Evolutionary conservation across 1,139 yeast genomes (phyloP).

Genomic region (Debaryomyces subglobosus): DNA sequence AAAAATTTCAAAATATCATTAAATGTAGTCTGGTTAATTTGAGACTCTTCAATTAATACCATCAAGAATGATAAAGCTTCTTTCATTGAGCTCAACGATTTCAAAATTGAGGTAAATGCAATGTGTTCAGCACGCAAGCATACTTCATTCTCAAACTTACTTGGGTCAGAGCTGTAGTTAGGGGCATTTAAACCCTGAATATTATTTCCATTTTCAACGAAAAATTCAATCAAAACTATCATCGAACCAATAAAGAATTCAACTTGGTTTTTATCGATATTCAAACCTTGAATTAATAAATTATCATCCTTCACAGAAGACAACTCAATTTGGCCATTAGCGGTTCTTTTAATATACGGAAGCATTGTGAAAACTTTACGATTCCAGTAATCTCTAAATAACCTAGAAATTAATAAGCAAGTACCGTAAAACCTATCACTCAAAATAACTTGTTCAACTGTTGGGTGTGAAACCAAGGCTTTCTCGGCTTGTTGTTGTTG

Average conservation of each 20-base stretch:
- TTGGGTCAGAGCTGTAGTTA: slow-evolving; percentile 50
- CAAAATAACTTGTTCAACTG: slow-evolving; percentile 74
- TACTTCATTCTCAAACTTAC: slow-evolving; percentile 57
- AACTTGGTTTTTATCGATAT: slow-evolving; percentile 55
- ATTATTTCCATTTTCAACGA: slow-evolving; percentile 57
- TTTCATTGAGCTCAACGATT: slow-evolving; percentile 75
- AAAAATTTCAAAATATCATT: slow-evolving; percentile 74
- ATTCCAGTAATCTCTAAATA: slow-evolving; percentile 80
- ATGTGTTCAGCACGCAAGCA: slow-evolving; percentile 91
- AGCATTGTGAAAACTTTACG: slow-evolving; percentile 61
- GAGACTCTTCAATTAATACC: slow-evolving; percentile 78
- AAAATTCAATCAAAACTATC: slow-evolving; percentile 61
- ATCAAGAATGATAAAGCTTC: slow-evolving; percentile 89
- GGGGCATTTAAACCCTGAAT: slow-evolving; percentile 67
- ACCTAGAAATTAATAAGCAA: slow-evolving; percentile 76
- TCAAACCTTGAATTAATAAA: slow-evolving; percentile 46
- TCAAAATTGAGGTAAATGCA: slow-evolving; percentile 78
- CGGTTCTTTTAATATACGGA: slow-evolving; percentile 46
- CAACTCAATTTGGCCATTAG: slow-evolving; percentile 40
- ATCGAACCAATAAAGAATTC: slow-evolving; percentile 72
- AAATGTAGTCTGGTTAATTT: slow-evolving; percentile 42
- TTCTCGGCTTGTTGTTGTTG: slow-evolving; percentile 15
- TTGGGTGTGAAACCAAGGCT: slow-evolving; percentile 29
- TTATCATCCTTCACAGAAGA: slow-evolving; percentile 51
- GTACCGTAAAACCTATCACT: slow-evolving; percentile 94